Evolutionary conservation across 441 rosid genomes (phyloP), one percentile per base, ranked within the genome.

Genomic region (Pelargonium exstipulatum): DNA sequence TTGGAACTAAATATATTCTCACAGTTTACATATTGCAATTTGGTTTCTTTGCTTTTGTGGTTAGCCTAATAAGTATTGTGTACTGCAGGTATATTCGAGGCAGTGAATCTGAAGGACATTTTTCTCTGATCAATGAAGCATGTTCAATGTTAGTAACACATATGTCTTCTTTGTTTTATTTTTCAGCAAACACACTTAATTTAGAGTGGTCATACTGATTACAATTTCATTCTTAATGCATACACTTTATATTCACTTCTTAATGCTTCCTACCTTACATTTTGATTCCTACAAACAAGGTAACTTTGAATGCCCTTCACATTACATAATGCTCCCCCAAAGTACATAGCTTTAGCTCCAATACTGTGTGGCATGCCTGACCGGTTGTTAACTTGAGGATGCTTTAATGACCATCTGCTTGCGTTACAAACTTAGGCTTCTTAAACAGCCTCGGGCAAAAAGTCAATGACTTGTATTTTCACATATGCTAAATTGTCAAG

Each of bases 51-150:
- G 40, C 22, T 29, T 17, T 64, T 17, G 62, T 66, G 16, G 64
- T 82, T 32, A 65, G 68, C 64, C 67, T 72, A 53, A 66, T 64
- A 40, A 45, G 57, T 51, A 63, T 2, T 61, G 68, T 76, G 12
- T 45, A 45, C 49, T 79, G 80, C 95, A 95, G 99, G 45, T 95
- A 95, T 70, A 89, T 95, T 62, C 90, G 87, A 65, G 98, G 99
- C 78, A 86, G 69, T 72, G 99, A 95, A 83, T 88, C 82, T 51
- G 97, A 86, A 78, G 99, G 96, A 67, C 98, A 92, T 84, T 95
- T 94, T 90, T 71, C 96, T 35, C 67, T 95, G 88, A 87, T 95
- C 73, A 95, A 90, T 53, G 90, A 92, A 86, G 99, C 99, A 62
- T 90, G 95, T 74, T 89, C 99, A 72, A 91, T 95, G 98, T 95